Evolutionary conservation across 139 green algal genomes (phyloP), one percentile per base, ranked within the genome.

Genomic region (Volvox reticuliferus): DNA sequence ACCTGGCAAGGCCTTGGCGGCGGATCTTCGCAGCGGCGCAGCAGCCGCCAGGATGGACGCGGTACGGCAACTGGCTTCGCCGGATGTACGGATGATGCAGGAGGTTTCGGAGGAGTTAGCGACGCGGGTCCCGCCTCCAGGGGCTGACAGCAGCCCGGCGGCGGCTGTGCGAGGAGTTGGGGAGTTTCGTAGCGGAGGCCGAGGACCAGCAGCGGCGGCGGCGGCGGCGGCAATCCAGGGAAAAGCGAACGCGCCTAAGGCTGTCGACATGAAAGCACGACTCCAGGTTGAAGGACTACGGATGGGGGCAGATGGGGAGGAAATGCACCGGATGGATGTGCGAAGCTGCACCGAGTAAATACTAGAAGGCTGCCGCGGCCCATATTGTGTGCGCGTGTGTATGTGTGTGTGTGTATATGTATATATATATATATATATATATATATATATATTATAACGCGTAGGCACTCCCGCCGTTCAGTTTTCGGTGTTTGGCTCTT

Each of bases 81-180:
- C 85, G 1, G 85, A 89, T 50, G 6, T 62, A 3, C 21, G 5
- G 85, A 21, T 3, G 5, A 89, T 89, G 85, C 50, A 32, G 71
- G 69, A 89, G 71, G 30, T 89, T 12, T 89, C 85, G 85, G 85
- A 89, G 44, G 85, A 89, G 85, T 68, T 89, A 50, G 35, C 61
- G 69, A n/a, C 32, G 68, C 16, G 81, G 61, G 14, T n/a, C 35
- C 18, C 19, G 1, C 55, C 80, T 1, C 35, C 80, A 17, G 1
- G 28, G 33, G 80, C 28, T n/a, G n/a, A n/a, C n/a, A n/a, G 9
- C 16, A 13, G 80, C 37, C 37, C 20, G 24, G 50, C 24, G 79
- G 5, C 1, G 32, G 32, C 75, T 35, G 5, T 20, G 44, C 44
- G 44, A 9, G 44, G 9, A 55, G 44, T 9, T 55, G 44, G 44